Conservation (phyloP, 2,329 filamentous ascomycete species). For the Metarhizium robertsii region DNA sequence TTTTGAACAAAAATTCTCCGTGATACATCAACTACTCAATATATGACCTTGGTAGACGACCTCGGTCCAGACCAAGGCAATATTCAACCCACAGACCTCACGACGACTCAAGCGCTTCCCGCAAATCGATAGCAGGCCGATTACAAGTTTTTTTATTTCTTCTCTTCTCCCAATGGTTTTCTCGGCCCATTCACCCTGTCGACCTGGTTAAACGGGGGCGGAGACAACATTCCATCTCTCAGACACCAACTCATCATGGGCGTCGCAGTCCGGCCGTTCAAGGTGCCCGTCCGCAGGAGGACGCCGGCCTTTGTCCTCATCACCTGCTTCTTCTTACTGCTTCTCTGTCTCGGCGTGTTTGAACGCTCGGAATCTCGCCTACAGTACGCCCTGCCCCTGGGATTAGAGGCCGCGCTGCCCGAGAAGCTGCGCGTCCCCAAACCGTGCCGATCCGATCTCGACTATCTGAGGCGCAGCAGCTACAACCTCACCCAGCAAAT, state of each 20-base stretch:
- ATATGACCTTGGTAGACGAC: neutral
- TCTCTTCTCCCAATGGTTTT: neutral
- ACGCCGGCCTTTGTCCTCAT: constrained; percentile 1
- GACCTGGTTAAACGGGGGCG: neutral
- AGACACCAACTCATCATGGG: constrained; percentile 1
- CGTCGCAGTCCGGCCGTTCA: constrained; percentile 5
- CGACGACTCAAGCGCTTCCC: neutral
- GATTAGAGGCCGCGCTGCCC: constrained; percentile 12
- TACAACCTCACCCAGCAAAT: constrained; percentile 31
- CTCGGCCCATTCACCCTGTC: neutral
- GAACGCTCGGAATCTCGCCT: constrained; percentile 7
- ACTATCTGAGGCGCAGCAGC: constrained; percentile 19
- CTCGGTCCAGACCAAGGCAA: neutral
- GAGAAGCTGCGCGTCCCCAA: constrained; percentile 9
- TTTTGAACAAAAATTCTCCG: too few species aligned
- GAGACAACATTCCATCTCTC: too few species aligned
- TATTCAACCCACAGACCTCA: neutral
- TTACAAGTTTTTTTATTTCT: neutral
- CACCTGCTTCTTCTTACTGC: neutral
- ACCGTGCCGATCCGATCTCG: constrained; percentile 17
- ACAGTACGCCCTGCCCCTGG: constrained; percentile 12
- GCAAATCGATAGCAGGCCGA: neutral
- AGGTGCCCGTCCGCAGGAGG: constrained; percentile 3
- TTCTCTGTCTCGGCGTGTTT: constrained; percentile 4
- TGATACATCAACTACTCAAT: neutral